These are phyloP conservation scores for Globisporangium carolinianum DNA, from an alignment of 352 stramenopile species.

Conservation along the genomic window DNA sequence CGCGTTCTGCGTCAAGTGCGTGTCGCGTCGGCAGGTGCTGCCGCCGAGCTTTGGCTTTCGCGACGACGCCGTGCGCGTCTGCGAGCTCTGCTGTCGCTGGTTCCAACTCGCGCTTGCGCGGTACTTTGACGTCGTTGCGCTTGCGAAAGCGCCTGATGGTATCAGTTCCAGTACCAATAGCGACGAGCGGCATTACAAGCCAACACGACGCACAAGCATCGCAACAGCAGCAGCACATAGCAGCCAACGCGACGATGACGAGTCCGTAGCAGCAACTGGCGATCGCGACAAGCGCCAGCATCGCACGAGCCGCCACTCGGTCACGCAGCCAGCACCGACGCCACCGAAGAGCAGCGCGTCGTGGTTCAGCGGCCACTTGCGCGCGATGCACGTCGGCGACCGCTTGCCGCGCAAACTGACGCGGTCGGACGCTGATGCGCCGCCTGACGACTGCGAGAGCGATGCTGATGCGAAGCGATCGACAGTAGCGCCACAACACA, in stretches of 20 bases:
- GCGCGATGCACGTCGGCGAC: constrained; percentile 64
- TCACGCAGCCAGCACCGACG: constrained; percentile 8
- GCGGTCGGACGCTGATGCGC: constrained; percentile 16
- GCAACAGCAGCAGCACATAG: not conserved
- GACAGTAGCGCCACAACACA: not conserved
- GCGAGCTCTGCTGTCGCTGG: constrained; percentile 52
- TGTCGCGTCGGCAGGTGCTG: constrained; percentile 44
- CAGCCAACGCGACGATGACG: constrained; percentile 19
- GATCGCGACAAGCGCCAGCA: constrained; percentile 17
- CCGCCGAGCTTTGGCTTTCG: constrained; percentile 50
- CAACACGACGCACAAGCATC: not conserved
- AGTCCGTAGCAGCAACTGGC: constrained; percentile 7
- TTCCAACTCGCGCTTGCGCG: constrained; percentile 60
- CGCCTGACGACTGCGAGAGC: constrained; percentile 2
- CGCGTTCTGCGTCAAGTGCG: constrained; percentile 60
- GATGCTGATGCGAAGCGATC: constrained; percentile 5
- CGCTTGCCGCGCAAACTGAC: constrained; percentile 50
- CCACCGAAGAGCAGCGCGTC: constrained; percentile 18
- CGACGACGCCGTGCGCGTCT: constrained; percentile 42
- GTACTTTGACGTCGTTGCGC: constrained; percentile 58
- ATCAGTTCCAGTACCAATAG: not conserved
- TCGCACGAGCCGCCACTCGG: constrained; percentile 17
- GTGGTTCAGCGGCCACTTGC: constrained; percentile 68
- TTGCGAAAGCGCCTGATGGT: constrained; percentile 17
- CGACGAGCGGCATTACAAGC: too few species aligned